phyloP scores from a whole-genome alignment of 306 rosid genomes.

The Fragaria ananassa region DNA sequence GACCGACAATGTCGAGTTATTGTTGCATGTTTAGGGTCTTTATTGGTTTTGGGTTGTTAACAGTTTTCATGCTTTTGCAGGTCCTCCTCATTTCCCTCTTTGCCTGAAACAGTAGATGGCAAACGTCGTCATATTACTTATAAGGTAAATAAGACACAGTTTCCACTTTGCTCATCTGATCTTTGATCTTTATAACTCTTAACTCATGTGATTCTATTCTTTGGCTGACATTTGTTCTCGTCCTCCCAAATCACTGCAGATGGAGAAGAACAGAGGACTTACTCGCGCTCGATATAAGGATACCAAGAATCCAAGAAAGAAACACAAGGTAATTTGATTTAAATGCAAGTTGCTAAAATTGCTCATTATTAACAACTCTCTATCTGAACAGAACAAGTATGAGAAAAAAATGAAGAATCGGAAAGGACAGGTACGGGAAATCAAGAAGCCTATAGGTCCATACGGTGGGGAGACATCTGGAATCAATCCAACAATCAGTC shows the following conservation, averaged over 20 bases:
- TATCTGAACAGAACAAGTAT: conserved; percentile 49
- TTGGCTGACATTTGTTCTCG: neutral
- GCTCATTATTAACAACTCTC: neutral
- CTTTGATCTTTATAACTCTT: neutral
- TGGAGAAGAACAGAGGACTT: conserved; percentile 78
- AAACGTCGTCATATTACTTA: conserved; percentile 52
- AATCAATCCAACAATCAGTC: conserved; percentile 63
- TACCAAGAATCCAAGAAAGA: conserved; percentile 86
- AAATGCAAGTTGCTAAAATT: neutral
- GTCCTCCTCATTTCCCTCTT: conserved; percentile 31
- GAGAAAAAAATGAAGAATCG: conserved; percentile 45
- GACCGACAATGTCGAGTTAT: neutral
- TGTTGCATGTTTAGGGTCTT: neutral
- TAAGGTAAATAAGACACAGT: conserved; percentile 40
- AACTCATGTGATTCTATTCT: neutral
- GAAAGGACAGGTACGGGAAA: conserved; percentile 60
- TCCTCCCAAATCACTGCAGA: conserved; percentile 39
- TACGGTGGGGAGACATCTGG: conserved; percentile 75
- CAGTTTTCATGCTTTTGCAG: conserved; percentile 32
- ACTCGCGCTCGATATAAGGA: conserved; percentile 68
- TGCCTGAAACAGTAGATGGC: conserved; percentile 57
- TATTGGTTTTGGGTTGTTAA: neutral
- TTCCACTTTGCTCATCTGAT: neutral
- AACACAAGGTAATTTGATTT: conserved; percentile 51
- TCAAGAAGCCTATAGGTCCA: conserved; percentile 47